Conservation (phyloP, 768 basidiomycete species). For the Guyanaporus albipodus region DNA sequence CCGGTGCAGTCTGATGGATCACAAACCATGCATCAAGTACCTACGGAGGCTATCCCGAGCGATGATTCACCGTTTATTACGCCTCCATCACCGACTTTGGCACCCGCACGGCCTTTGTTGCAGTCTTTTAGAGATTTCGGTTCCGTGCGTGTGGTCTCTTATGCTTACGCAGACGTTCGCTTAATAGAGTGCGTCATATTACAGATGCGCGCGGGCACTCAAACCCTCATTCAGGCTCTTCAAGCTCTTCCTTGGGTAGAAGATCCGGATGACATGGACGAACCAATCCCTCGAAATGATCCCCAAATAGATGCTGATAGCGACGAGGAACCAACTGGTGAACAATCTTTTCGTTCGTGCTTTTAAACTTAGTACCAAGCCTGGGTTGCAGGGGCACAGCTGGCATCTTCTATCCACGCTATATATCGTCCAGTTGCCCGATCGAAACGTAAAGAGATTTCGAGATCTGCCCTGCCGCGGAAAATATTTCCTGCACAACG, state of each 20-base stretch:
- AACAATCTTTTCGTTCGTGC: conserved; percentile 22
- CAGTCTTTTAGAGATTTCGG: conserved; percentile 61
- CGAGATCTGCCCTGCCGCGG: conserved; percentile 14
- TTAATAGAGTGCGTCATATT: conserved; percentile 7
- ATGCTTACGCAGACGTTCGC: neutral
- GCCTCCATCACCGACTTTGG: conserved; percentile 62
- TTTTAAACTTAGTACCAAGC: neutral
- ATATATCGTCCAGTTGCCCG: conserved; percentile 80
- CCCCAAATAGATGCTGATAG: conserved; percentile 51
- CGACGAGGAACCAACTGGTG: conserved; percentile 52
- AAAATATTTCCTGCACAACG: conserved; percentile 7
- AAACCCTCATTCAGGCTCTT: conserved; percentile 83
- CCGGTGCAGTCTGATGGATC: conserved; percentile 22
- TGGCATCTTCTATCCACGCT: conserved; percentile 85
- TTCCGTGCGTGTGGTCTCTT: conserved; percentile 49
- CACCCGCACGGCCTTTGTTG: conserved; percentile 41
- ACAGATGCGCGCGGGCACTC: conserved; percentile 84
- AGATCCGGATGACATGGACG: conserved; percentile 66
- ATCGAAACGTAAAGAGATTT: conserved; percentile 42
- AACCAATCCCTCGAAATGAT: conserved; percentile 40
- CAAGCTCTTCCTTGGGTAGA: conserved; percentile 81
- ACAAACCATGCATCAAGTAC: conserved; percentile 3
- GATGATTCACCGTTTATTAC: conserved; percentile 69
- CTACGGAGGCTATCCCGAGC: conserved; percentile 16
- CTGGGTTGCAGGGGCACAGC: conserved; percentile 35